Evolutionary conservation across 768 basidiomycete genomes (phyloP).

Genomic region (Hypsizygus marmoreus): DNA sequence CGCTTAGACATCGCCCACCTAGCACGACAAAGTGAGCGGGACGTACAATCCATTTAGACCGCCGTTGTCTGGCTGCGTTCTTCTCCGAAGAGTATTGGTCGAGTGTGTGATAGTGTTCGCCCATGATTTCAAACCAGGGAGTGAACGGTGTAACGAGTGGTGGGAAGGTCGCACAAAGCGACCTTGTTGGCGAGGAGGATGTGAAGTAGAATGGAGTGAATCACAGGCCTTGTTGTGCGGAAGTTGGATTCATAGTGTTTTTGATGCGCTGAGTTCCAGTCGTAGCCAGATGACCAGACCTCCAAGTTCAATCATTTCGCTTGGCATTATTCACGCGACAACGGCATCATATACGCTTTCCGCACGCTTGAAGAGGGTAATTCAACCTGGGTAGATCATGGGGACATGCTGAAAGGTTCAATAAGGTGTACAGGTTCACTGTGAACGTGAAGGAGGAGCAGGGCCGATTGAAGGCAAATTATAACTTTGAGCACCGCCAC

Average conservation of each 20-base stretch:
- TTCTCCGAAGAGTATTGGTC: constrained; percentile 29
- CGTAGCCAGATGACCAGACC: no score
- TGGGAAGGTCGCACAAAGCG: neutral
- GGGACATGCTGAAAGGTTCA: no score
- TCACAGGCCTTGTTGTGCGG: no score
- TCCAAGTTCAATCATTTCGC: no score
- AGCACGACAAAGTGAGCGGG: neutral
- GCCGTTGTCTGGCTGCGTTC: constrained; percentile 26
- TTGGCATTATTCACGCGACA: no score
- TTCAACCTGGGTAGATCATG: no score
- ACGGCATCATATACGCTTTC: no score
- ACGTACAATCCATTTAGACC: constrained; percentile 63
- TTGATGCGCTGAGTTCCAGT: no score
- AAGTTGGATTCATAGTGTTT: no score
- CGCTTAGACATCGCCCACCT: neutral
- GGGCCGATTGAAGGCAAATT: no score
- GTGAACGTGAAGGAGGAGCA: neutral
- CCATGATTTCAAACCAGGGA: constrained; percentile 2
- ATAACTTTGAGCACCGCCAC: neutral
- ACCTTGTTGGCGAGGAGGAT: neutral
- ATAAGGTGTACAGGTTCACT: no score
- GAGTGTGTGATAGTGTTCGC: neutral
- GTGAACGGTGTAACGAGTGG: constrained; percentile 3
- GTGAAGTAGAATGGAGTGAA: constrained; percentile 2
- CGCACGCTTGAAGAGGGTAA: no score